A percentile compares a stretch with the other conserved stretches of the same genome.
phyloP scores from a whole-genome alignment of 1,284 basidiomycete species.

The Ceratobasidium sp. region DNA sequence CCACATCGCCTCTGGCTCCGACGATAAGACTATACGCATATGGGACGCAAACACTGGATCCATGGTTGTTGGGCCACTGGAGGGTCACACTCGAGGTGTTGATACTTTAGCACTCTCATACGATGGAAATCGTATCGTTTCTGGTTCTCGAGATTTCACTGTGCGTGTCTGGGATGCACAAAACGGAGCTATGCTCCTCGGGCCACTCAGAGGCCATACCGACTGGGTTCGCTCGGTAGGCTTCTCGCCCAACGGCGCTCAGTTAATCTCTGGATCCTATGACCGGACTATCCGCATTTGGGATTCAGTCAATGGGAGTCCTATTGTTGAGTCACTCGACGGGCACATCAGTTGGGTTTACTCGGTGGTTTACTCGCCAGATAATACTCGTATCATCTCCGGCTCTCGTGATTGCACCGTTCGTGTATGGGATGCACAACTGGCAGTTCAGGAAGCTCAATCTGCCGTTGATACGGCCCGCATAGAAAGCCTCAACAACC shows the following conservation, averaged over 20 bases:
- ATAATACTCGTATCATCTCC: too few relatives aligned
- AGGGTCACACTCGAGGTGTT: background rate
- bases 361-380: background rate
- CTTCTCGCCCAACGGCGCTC: background rate
- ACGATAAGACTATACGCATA: background rate
- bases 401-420: too few relatives aligned
- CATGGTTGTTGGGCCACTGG: background rate
- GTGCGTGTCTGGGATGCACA: background rate
- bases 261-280: background rate
- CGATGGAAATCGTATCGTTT: background rate
- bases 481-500: too few relatives aligned
- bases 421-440: background rate
- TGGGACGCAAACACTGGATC: background rate
- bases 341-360: background rate
- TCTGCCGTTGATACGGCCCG: too few relatives aligned
- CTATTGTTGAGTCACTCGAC: background rate
- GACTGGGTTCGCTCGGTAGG: background rate
- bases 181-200: background rate
- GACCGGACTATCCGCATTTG: background rate
- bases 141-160: background rate
- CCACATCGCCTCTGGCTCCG: slow-evolving; percentile 3
- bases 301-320: background rate
- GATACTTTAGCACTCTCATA: background rate
- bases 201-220: background rate
- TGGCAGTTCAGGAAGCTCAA: too few relatives aligned